phyloP scores from a whole-genome alignment of 305 asterid genomes.

The Coffea humblotiana region DNA sequence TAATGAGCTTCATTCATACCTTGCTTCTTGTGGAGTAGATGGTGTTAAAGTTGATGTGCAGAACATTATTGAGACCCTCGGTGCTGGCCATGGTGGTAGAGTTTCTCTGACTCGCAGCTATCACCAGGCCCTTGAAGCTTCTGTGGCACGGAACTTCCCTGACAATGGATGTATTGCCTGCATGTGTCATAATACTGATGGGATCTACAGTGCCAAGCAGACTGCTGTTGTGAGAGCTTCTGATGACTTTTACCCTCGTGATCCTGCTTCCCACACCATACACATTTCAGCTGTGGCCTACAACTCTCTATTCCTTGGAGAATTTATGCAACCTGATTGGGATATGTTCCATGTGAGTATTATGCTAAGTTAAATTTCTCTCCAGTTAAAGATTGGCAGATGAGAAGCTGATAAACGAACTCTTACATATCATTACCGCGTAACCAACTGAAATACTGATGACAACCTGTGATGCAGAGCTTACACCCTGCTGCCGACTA shows the following conservation, averaged over 20 bases:
- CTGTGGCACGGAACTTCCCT: constrained; percentile 69
- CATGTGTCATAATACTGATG: constrained; percentile 98
- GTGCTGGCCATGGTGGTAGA: constrained; percentile 97
- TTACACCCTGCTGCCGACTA: constrained; percentile 95
- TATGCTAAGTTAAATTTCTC: background rate
- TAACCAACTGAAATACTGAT: constrained; percentile 11
- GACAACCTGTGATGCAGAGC: constrained; percentile 48
- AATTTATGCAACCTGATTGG: constrained; percentile 97
- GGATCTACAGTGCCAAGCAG: constrained; percentile 78
- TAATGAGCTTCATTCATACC: constrained; percentile 88
- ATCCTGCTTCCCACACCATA: constrained; percentile 76
- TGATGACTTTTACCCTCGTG: constrained; percentile 80
- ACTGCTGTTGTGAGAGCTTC: constrained; percentile 81
- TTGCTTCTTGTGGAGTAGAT: constrained; percentile 92
- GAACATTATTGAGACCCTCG: constrained; percentile 94
- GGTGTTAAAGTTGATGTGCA: constrained; percentile 99
- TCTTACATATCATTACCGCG: background rate
- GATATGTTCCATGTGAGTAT: constrained; percentile 95
- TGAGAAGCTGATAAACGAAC: background rate
- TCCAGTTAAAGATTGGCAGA: background rate
- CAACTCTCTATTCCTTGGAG: constrained; percentile 86
- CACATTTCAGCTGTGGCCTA: constrained; percentile 93
- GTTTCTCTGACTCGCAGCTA: constrained; percentile 93
- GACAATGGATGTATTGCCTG: constrained; percentile 93
- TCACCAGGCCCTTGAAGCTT: constrained; percentile 91